phyloP scores from a whole-genome alignment of 495 filamentous ascomycete species.

The Trichoderma erinaceum region DNA sequence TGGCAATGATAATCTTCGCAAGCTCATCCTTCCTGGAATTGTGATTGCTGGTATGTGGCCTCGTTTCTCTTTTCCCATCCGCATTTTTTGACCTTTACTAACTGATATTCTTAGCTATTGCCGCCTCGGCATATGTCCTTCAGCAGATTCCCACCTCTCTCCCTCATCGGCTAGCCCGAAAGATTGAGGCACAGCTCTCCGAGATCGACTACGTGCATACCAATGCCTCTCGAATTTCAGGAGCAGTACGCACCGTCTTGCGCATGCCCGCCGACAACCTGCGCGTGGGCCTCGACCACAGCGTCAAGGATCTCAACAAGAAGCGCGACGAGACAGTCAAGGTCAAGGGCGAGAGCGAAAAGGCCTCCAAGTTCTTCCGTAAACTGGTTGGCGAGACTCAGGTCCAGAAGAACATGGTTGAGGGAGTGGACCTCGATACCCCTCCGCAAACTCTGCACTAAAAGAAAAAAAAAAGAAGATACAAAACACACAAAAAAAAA shows the following conservation, averaged over 20 bases:
- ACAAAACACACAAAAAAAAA: background rate
- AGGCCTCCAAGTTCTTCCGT: slow-evolving; percentile 77
- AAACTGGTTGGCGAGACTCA: slow-evolving; percentile 74
- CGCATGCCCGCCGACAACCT: slow-evolving; percentile 78
- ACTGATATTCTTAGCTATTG: slow-evolving; percentile 48
- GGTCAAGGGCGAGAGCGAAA: slow-evolving; percentile 63
- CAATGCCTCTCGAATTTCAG: slow-evolving; percentile 76
- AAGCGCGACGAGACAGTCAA: slow-evolving; percentile 75
- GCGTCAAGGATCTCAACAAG: slow-evolving; percentile 70
- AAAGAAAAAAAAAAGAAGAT: background rate
- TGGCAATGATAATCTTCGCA: slow-evolving; percentile 76
- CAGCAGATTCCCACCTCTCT: slow-evolving; percentile 81
- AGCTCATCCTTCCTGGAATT: slow-evolving; percentile 73
- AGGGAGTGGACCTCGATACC: slow-evolving; percentile 75
- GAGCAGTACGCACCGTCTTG: slow-evolving; percentile 79
- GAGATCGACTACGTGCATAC: slow-evolving; percentile 86
- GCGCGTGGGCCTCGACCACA: slow-evolving; percentile 68
- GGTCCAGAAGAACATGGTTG: slow-evolving; percentile 65
- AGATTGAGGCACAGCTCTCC: slow-evolving; percentile 70
- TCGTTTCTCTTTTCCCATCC: slow-evolving; percentile 10
- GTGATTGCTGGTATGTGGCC: slow-evolving; percentile 64
- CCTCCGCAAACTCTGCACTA: slow-evolving; percentile 35
- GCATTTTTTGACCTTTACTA: slow-evolving; percentile 26
- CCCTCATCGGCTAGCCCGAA: slow-evolving; percentile 75
- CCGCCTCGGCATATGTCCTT: slow-evolving; percentile 72